Conservation (phyloP, 495 filamentous ascomycete genomes). For the Aspergillus haitiensis region DNA sequence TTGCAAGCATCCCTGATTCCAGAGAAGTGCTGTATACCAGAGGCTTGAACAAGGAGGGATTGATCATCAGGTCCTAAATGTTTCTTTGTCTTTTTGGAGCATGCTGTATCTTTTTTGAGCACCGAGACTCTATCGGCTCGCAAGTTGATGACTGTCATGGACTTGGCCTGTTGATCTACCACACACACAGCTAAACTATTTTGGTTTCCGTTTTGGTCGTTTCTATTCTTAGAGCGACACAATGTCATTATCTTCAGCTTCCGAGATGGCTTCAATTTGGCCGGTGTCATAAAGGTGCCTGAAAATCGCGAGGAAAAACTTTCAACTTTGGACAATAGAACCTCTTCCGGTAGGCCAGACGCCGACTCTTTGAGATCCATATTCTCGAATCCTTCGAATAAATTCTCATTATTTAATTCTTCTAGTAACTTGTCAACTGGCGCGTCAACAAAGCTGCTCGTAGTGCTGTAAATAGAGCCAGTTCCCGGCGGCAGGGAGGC, state of each 20-base stretch:
- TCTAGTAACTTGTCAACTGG: conserved; percentile 73
- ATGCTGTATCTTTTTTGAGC: conserved; percentile 33
- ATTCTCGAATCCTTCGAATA: conserved; percentile 66
- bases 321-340: conserved; percentile 71
- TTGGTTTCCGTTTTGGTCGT: conserved; percentile 30
- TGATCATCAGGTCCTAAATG: conserved; percentile 25
- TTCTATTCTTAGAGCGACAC: conserved; percentile 51
- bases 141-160: conserved; percentile 66
- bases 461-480: conserved; percentile 44
- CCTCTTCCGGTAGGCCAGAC: conserved; percentile 70
- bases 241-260: conserved; percentile 65
- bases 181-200: conserved; percentile 63
- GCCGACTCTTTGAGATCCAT: conserved; percentile 71
- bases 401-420: conserved; percentile 61
- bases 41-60: conserved; percentile 42
- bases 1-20: conserved; percentile 75
- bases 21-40: conserved; percentile 41
- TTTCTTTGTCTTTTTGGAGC: conserved; percentile 34
- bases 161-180: conserved; percentile 64
- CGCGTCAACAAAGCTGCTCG: conserved; percentile 60
- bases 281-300: conserved; percentile 54
- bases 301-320: conserved; percentile 64
- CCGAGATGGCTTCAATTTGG: conserved; percentile 44
- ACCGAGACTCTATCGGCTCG: conserved; percentile 39
- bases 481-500: conserved; percentile 43